Percentiles rank a stretch among this genome's conserved stretches.
phyloP scores from a whole-genome alignment of 2,329 filamentous ascomycete genomes.

The Atkinsonella texensis region DNA sequence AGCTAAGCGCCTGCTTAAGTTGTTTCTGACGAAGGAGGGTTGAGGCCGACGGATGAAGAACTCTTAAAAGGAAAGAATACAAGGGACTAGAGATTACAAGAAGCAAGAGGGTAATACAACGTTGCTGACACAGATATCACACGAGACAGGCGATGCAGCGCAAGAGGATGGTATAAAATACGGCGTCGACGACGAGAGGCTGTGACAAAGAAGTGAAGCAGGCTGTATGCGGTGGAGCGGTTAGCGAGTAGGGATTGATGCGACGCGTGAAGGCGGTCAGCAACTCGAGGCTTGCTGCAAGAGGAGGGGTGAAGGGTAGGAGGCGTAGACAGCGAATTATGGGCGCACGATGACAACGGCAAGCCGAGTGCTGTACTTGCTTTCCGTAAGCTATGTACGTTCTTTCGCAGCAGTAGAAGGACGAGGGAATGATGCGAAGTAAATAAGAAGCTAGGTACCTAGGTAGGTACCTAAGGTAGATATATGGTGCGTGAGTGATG shows the following conservation, averaged over 20 bases:
- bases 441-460: not conserved
- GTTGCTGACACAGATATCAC: not conserved
- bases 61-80: not conserved
- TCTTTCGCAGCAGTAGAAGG: not conserved
- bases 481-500: not conserved
- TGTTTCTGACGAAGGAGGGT: not conserved
- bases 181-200: not conserved
- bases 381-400: not conserved
- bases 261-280: constrained; percentile 4
- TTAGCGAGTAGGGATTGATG: not conserved
- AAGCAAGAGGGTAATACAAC: not conserved
- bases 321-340: not conserved
- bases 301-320: not conserved
- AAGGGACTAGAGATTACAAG: not conserved
- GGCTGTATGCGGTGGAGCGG: not conserved
- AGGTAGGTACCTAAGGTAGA: too few species aligned
- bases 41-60: not conserved
- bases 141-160: constrained; percentile 4
- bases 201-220: not conserved
- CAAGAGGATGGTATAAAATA: not conserved
- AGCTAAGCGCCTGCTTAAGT: not conserved
- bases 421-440: not conserved
- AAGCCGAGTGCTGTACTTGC: not conserved
- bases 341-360: too few species aligned
- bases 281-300: not conserved